These are phyloP conservation scores for Boletus rubroflammeus DNA, from an alignment of 768 basidiomycete species.

Conservation along the genomic window DNA sequence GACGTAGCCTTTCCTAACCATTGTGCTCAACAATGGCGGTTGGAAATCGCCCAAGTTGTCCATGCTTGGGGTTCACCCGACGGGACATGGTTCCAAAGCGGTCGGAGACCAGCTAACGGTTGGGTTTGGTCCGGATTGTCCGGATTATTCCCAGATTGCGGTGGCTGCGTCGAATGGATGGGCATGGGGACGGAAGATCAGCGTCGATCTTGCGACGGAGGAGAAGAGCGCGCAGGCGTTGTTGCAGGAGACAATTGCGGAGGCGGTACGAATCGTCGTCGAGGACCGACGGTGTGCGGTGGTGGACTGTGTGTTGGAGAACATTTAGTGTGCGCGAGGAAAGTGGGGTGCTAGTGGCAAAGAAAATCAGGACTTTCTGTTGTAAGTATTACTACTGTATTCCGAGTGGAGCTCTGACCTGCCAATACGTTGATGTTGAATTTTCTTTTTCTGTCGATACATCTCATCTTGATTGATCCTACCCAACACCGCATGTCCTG, in stretches of 20 bases:
- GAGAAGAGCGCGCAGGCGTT: conserved; percentile 20
- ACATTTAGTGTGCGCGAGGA: conserved; percentile 25
- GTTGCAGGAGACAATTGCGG: conserved; percentile 36
- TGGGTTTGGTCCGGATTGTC: conserved; percentile 60
- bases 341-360: background rate
- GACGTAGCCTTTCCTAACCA: conserved; percentile 61
- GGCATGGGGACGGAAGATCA: conserved; percentile 50
- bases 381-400: background rate
- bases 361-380: background rate
- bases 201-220: conserved; percentile 21
- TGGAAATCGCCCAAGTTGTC: conserved; percentile 65
- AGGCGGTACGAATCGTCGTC: conserved; percentile 54
- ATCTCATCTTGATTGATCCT: too few relatives aligned
- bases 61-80: conserved; percentile 62
- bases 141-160: conserved; percentile 61
- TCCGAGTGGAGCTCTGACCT: background rate
- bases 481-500: too few relatives aligned
- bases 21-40: conserved; percentile 70
- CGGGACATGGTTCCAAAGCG: conserved; percentile 46
- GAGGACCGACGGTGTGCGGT: conserved; percentile 62
- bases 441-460: too few relatives aligned
- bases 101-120: conserved; percentile 51
- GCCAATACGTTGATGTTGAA: too few relatives aligned
- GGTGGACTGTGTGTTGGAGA: conserved; percentile 55
- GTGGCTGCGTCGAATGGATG: conserved; percentile 67